These are phyloP conservation scores for Arthrobotrys iridis DNA, from an alignment of 2,329 filamentous ascomycete genomes.

Conservation along the genomic window DNA sequence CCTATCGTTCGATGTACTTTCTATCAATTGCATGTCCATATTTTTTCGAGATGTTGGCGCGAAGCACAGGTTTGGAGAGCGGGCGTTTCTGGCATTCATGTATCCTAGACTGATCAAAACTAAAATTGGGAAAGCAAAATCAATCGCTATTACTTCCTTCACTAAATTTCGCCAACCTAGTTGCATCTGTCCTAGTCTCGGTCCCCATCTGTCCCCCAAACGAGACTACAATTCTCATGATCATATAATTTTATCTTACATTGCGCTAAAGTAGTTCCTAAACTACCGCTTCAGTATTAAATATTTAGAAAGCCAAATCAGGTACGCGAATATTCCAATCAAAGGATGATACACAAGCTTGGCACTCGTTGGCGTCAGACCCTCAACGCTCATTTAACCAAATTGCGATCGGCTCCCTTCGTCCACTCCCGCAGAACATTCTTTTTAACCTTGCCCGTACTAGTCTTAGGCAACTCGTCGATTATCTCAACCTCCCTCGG, in stretches of 20 bases:
- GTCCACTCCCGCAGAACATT: conserved; percentile 90
- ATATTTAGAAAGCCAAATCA: conserved; percentile 2
- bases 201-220: too few relatives aligned
- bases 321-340: neutral
- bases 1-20: neutral
- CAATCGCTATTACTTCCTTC: conserved; percentile 1
- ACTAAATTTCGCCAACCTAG: neutral
- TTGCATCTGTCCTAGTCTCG: too few relatives aligned
- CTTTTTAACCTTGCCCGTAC: conserved; percentile 96
- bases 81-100: conserved; percentile 45
- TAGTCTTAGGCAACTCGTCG: conserved; percentile 91
- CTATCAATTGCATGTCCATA: conserved; percentile 6
- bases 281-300: neutral
- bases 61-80: conserved; percentile 18
- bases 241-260: conserved; percentile 36
- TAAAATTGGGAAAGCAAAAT: neutral
- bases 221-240: too few relatives aligned
- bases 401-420: conserved; percentile 64
- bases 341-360: too few relatives aligned
- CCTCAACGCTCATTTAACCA: conserved; percentile 57
- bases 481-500: conserved; percentile 79
- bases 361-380: neutral
- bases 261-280: neutral
- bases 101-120: conserved; percentile 46
- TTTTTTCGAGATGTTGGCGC: conserved; percentile 30